Base-by-base conservation (phyloP, 768 basidiomycete genomes). In the Leucocoprinus sp. region DNA sequence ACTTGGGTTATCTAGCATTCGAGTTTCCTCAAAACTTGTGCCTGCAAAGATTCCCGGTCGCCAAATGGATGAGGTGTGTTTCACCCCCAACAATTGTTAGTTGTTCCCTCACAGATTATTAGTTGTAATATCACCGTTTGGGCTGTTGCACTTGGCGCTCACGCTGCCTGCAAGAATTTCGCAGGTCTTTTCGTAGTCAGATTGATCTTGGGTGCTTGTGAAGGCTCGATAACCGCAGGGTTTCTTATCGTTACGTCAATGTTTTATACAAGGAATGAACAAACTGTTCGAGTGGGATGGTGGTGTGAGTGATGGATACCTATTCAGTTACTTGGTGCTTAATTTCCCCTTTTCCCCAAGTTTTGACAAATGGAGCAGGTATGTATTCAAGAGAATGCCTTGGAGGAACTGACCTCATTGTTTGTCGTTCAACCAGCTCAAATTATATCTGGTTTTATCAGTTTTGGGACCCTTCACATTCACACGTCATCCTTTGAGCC, bases 291-390 rank as follows among this genome's bases (percentile, higher is more conserved):
- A 8, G 74, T 86, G 15, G 84, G 84, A 2, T 85, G 83, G 55
- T 86, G 82, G 82, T 84, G 84, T 85, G 57, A 62, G 82, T 65
- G 4, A 3, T 29, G 29, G 36, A 15, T 22, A 11, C 27, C 43
- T n/a, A 22, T 44, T 2, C 2, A 15, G 21, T 45, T 41, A 38
- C 22, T 3, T 44, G 18, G 6, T 7, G 31, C 28, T 49, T 37
- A 37, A 19, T 34, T 6, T 4, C 49, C 11, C 21, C 9, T n/a
- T n/a, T n/a, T n/a, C n/a, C n/a, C n/a, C n/a, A n/a, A 82, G 83
- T 84, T 55, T 62, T 86, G 45, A 85, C 85, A 84, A 84, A 84
- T 39, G 84, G 84, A 7, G 76, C 76, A 52, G 82, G 82, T 76
- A 52, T 39, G 62, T 44, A 14, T 24, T 2, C 15, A 15, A 26